These are phyloP conservation scores for Trichoderma harzianum DNA, from an alignment of 2,329 filamentous ascomycete genomes.

Conservation along the genomic window DNA sequence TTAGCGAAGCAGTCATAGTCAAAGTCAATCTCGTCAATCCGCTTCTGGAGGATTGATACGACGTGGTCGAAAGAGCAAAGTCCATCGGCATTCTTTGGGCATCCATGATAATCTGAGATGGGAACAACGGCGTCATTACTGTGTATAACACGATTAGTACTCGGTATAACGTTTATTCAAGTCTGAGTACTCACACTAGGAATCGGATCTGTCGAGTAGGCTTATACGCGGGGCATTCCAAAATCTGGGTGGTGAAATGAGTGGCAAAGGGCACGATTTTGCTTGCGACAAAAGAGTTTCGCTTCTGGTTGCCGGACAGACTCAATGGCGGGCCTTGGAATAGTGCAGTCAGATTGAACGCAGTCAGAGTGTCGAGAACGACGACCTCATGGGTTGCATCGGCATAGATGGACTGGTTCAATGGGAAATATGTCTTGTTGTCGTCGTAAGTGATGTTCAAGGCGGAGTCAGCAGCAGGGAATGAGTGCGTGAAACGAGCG, in stretches of 20 bases:
- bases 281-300: not conserved
- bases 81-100: not conserved
- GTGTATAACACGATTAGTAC: not conserved
- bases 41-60: not conserved
- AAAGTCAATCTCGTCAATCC: not conserved
- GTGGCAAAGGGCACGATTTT: not conserved
- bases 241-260: not conserved
- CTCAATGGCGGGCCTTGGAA: not conserved
- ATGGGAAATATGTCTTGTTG: not conserved
- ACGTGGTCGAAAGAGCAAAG: not conserved
- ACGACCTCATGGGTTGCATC: not conserved
- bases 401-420: not conserved
- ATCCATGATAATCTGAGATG: not conserved
- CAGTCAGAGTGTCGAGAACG: not conserved
- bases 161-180: not conserved
- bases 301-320: not conserved
- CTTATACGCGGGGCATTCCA: not conserved
- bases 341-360: not conserved
- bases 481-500: not conserved
- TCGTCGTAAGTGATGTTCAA: not conserved
- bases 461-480: not conserved
- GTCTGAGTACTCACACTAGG: not conserved
- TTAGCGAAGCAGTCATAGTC: not conserved
- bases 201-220: not conserved
- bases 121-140: not conserved